A percentile compares a stretch with the other conserved stretches of the same genome.
Conservation (phyloP, 2,329 filamentous ascomycete species). For the Monosporascus sp. region DNA sequence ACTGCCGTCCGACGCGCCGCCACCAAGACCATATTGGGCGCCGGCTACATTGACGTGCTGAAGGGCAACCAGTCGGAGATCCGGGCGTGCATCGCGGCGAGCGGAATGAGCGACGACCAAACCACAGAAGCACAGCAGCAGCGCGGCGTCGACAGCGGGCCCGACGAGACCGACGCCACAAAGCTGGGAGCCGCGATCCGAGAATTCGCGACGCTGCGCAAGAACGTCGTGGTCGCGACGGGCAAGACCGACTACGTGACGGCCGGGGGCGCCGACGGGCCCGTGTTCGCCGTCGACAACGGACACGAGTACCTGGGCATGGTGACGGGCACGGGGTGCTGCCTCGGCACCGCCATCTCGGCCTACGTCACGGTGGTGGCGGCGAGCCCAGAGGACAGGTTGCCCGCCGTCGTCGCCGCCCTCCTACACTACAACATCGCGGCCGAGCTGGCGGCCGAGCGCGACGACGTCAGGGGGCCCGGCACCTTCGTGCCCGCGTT, state of each 20-base stretch:
- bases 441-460: slow-evolving; percentile 63
- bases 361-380: slow-evolving; percentile 62
- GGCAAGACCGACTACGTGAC: slow-evolving; percentile 72
- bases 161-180: slow-evolving; percentile 38
- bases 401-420: slow-evolving; percentile 69
- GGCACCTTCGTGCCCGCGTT: slow-evolving; percentile 85
- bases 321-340: slow-evolving; percentile 80
- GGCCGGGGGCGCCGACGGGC: slow-evolving; percentile 52
- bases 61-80: slow-evolving; percentile 95
- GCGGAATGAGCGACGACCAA: slow-evolving; percentile 12
- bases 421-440: slow-evolving; percentile 71
- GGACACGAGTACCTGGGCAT: slow-evolving; percentile 66
- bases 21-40: slow-evolving; percentile 63
- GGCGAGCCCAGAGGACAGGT: slow-evolving; percentile 52
- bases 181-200: slow-evolving; percentile 60
- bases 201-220: slow-evolving; percentile 61
- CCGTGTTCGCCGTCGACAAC: slow-evolving; percentile 64
- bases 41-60: slow-evolving; percentile 78
- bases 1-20: slow-evolving; percentile 68
- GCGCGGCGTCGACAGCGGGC: slow-evolving; percentile 77
- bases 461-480: slow-evolving; percentile 65
- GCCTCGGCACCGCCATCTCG: slow-evolving; percentile 75
- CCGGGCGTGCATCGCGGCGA: slow-evolving; percentile 56
- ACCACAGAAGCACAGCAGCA: slow-evolving; percentile 46
- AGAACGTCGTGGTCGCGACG: slow-evolving; percentile 76